Conservation (phyloP, 805 yeast species). For the Zygosaccharomyces pseudorouxii region DNA sequence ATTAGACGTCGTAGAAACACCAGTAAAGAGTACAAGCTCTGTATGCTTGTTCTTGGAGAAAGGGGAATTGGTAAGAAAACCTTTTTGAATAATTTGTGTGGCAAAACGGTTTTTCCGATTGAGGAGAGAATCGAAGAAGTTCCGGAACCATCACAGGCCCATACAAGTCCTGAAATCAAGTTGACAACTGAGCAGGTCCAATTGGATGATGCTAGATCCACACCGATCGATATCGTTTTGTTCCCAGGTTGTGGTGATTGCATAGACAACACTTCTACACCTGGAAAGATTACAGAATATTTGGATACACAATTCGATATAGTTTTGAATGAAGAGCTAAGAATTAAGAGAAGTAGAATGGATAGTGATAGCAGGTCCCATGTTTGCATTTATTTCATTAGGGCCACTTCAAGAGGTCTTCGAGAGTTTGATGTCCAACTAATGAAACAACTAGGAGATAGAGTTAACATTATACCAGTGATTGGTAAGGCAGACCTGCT, state of each 20-base stretch:
- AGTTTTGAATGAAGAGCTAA: conserved; percentile 67
- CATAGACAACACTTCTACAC: conserved; percentile 54
- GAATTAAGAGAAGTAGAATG: conserved; percentile 66
- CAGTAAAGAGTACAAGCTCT: conserved; percentile 57
- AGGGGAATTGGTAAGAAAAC: conserved; percentile 73
- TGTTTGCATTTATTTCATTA: conserved; percentile 71
- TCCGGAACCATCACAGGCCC: conserved; percentile 34
- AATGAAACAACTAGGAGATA: conserved; percentile 62
- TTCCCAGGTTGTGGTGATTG: conserved; percentile 76
- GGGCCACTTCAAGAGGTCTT: conserved; percentile 50
- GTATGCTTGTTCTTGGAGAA: conserved; percentile 66
- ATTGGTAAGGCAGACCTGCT: conserved; percentile 76
- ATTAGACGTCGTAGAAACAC: conserved; percentile 57
- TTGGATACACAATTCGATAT: conserved; percentile 68
- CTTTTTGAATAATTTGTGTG: conserved; percentile 65
- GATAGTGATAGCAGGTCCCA: conserved; percentile 78
- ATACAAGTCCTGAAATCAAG: conserved; percentile 35
- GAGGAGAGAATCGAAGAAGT: conserved; percentile 7
- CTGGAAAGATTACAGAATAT: conserved; percentile 49
- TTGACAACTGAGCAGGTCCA: conserved; percentile 50
- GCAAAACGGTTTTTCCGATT: conserved; percentile 40
- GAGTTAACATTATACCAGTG: conserved; percentile 80
- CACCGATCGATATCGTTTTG: conserved; percentile 55
- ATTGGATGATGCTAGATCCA: conserved; percentile 52
- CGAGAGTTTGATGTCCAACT: conserved; percentile 53